phyloP scores from a whole-genome alignment of 2,329 filamentous ascomycete genomes.

The Nigrospora oryzae region DNA sequence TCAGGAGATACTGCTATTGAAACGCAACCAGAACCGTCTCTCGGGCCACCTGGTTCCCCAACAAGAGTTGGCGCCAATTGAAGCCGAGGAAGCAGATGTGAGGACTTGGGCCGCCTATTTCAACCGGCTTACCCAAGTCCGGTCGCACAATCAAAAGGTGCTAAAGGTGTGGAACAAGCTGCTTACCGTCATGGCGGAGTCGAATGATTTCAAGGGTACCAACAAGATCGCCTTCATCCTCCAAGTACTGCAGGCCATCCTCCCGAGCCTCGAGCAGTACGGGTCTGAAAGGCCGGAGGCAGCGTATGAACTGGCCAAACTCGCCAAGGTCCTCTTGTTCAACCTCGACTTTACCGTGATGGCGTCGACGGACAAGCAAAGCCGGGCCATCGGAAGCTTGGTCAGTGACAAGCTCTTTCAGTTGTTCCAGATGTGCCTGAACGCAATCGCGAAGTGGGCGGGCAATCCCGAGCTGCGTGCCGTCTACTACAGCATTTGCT shows the following conservation, averaged over 20 bases:
- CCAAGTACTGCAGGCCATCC: slow-evolving; percentile 76
- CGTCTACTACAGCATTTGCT: slow-evolving; percentile 86
- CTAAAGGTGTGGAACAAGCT: slow-evolving; percentile 80
- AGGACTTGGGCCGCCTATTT: slow-evolving; percentile 52
- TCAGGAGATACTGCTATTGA: slow-evolving; percentile 64
- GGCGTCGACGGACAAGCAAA: slow-evolving; percentile 30
- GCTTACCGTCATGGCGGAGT: slow-evolving; percentile 73
- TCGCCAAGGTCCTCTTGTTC: slow-evolving; percentile 66
- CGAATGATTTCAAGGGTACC: slow-evolving; percentile 67
- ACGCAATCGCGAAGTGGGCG: slow-evolving; percentile 67
- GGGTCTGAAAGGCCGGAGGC: slow-evolving; percentile 61
- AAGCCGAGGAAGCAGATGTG: slow-evolving; percentile 51
- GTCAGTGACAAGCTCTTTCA: slow-evolving; percentile 86
- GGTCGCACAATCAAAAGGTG: slow-evolving; percentile 52
- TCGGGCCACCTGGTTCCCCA: slow-evolving; percentile 38
- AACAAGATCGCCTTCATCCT: slow-evolving; percentile 71
- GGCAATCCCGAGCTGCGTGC: slow-evolving; percentile 67
- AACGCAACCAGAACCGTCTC: slow-evolving; percentile 52
- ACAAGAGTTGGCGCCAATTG: slow-evolving; percentile 40
- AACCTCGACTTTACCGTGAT: slow-evolving; percentile 52
- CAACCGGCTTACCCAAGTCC: slow-evolving; percentile 55
- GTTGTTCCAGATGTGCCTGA: slow-evolving; percentile 79
- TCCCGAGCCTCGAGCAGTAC: slow-evolving; percentile 78
- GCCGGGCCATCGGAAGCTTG: slow-evolving; percentile 52
- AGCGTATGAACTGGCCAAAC: slow-evolving; percentile 65